Evolutionary conservation across 2,329 filamentous ascomycete genomes (phyloP), one percentile per base, ranked within the genome.

Genomic region (Podosphaera xanthii): DNA sequence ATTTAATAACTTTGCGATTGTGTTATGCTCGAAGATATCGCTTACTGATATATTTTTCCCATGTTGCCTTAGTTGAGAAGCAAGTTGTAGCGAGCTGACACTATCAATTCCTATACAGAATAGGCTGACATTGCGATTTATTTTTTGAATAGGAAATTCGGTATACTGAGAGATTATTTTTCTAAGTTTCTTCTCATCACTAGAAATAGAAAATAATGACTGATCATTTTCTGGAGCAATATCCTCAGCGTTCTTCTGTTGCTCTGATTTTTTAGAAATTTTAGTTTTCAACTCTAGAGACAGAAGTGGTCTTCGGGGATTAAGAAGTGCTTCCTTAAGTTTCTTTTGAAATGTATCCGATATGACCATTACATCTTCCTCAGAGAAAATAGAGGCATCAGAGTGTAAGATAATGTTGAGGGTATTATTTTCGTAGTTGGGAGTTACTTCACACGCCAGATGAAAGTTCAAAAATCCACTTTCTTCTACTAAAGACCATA

Each of bases 101-200:
- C 90, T 96, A 70, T 96, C 90, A 2, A 96, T 73, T 0, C 91
- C 91, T n/a, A 95, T 78, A 60, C 85, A 82, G 65, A 91, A 94
- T 56, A 97, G 87, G 0, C 86, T 88, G 0, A 81, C 87, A 8
- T 77, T 68, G 10, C 75, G 75, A 2, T 68, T 65, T 54, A 95
- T 82, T 0, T 71, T 72, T 0, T 73, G 65, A 1, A 68, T 59
- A 0, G 77, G 68, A 3, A 77, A 70, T 1, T 74, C 72, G 0
- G 84, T 81, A 33, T 92, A 74, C 5, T 71, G 71, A 68, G 74
- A 63, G 71, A 75, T 63, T 64, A 71, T 34, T 65, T 70, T 31
- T 71, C 75, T 64, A 67, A 72, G 48, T 66, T 76, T 59, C 62
- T 70, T 3, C 70, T 80, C 64, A 65, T 70, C 58, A 6, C 42